Base-by-base conservation (phyloP, 805 yeast species). In the Yamadazyma paraphyllophila region DNA sequence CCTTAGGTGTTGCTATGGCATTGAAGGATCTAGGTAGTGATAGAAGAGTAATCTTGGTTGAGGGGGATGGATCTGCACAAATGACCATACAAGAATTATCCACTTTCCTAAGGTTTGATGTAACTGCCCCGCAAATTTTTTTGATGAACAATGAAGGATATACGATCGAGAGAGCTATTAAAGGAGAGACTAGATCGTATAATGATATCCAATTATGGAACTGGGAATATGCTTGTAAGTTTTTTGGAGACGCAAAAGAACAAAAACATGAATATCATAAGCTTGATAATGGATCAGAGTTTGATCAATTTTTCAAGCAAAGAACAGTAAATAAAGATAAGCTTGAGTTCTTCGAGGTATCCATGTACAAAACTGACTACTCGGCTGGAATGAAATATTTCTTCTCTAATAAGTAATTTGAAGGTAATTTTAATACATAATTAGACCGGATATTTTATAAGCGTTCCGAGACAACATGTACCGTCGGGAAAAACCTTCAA, bases 1-100 rank as follows among this genome's bases (percentile, higher is more conserved):
- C 94, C 4, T 76, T 91, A 46, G 97, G 97, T 41, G 85, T 83
- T 20, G 82, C 88, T 14, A 67, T 87, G 45, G 97, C 92, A 0
- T 69, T 78, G 66, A 72, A 75, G 41, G 95, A 86, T 57, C 54
- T 74, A 39, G 67, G 71, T 5, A 51, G 55, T 10, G 56, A 53
- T 2, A 76, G 82, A 27, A 77, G 96, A 56, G 73, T 90, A 38
- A 71, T 88, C 15, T 69, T 90, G 17, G 67, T 88, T 13, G 90
- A 87, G 70, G 97, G 97, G 45, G 97, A 91, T 62, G 97, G 97
- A 1, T 83, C 96, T 2, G 92, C 96, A 2, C 96, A 88, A 69
- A 87, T 91, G 96, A 89, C 97, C 4, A 73, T 85, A 45, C 96
- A 91, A 72, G 97, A 91, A 60, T 64, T 83, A 41, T 79, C 88